These are phyloP conservation scores for Ophiocordyceps australis DNA, from an alignment of 2,329 filamentous ascomycete species.

Conservation along the genomic window DNA sequence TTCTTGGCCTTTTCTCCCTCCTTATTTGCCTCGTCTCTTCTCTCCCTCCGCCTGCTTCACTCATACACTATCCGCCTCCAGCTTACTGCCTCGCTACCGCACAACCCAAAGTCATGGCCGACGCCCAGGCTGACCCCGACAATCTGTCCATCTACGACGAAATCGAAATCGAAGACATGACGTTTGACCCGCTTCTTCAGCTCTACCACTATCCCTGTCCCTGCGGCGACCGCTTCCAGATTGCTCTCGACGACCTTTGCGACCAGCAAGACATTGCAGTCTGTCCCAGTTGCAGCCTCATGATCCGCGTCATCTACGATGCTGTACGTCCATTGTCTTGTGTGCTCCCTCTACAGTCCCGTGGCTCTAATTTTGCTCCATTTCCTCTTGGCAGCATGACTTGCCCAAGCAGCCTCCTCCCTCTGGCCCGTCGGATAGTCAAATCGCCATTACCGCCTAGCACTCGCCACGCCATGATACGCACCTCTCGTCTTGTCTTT, in stretches of 20 bases:
- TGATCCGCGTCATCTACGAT: constrained; percentile 92
- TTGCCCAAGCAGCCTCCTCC: constrained; percentile 21
- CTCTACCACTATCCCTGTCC: constrained; percentile 95
- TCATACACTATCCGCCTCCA: no score
- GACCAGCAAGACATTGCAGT: constrained; percentile 92
- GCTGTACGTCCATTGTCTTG: constrained; percentile 48
- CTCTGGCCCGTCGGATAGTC: constrained; percentile 11
- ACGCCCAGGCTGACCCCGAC: constrained; percentile 41
- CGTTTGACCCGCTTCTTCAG: constrained; percentile 62
- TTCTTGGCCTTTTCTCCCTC: no score
- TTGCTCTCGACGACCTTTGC: constrained; percentile 62
- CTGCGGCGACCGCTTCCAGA: constrained; percentile 93
- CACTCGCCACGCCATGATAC: not conserved
- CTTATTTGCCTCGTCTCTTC: no score
- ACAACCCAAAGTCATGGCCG: not conserved
- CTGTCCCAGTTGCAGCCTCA: constrained; percentile 90
- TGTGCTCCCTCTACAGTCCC: no score
- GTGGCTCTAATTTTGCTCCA: no score
- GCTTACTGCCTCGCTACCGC: not conserved
- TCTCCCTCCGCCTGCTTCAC: no score
- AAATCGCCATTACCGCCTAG: constrained; percentile 22
- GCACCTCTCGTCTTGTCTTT: no score
- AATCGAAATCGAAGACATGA: constrained; percentile 98
- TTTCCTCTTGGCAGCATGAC: constrained; percentile 18
- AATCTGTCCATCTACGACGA: constrained; percentile 76